Percentiles rank a stretch among this genome's conserved stretches.
Evolutionary conservation across 169 alveolate genomes (phyloP).

Genomic region (Eimeria sp.): DNA sequence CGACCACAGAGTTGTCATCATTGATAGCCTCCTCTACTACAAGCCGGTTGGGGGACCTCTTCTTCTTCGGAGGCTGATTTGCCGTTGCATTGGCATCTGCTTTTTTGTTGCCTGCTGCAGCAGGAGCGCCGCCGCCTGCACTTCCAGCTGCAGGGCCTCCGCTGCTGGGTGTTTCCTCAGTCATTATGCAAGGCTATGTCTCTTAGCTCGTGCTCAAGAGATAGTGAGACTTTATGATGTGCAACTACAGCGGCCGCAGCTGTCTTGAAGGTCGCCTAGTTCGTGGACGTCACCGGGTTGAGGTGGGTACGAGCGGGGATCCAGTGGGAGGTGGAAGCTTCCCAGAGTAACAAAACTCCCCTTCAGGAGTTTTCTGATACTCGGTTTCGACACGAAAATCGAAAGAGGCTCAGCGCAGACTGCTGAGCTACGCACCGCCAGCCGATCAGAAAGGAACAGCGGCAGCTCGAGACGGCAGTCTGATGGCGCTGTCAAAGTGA

Average conservation of each 20-base stretch:
- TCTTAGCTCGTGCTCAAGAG: background rate
- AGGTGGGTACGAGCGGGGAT: background rate
- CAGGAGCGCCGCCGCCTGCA: slow-evolving; percentile 57
- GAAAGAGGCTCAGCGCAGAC: slow-evolving; percentile 6
- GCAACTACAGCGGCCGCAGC: background rate
- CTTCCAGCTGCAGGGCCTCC: slow-evolving; percentile 53
- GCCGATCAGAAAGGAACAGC: slow-evolving; percentile 47
- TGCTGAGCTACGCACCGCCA: slow-evolving; percentile 61
- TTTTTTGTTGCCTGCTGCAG: slow-evolving; percentile 21
- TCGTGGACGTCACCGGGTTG: slow-evolving; percentile 30
- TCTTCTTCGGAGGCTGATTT: slow-evolving; percentile 77
- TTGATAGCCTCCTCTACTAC: slow-evolving; percentile 97
- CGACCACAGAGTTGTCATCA: slow-evolving; percentile 99
- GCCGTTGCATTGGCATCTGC: slow-evolving; percentile 29
- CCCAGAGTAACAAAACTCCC: slow-evolving; percentile 31
- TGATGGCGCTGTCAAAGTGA: slow-evolving; percentile 7
- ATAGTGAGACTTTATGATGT: background rate
- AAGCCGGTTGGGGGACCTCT: slow-evolving; percentile 87
- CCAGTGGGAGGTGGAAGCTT: background rate
- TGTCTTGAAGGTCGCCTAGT: slow-evolving; percentile 5
- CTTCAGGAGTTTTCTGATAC: background rate
- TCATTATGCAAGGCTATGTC: slow-evolving; percentile 26
- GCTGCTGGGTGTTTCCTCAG: slow-evolving; percentile 60
- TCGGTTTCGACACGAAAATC: background rate
- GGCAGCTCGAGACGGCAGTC: slow-evolving; percentile 70